These are phyloP conservation scores for Colletotrichum spaethianum DNA, from an alignment of 2,329 filamentous ascomycete genomes.

Conservation along the genomic window DNA sequence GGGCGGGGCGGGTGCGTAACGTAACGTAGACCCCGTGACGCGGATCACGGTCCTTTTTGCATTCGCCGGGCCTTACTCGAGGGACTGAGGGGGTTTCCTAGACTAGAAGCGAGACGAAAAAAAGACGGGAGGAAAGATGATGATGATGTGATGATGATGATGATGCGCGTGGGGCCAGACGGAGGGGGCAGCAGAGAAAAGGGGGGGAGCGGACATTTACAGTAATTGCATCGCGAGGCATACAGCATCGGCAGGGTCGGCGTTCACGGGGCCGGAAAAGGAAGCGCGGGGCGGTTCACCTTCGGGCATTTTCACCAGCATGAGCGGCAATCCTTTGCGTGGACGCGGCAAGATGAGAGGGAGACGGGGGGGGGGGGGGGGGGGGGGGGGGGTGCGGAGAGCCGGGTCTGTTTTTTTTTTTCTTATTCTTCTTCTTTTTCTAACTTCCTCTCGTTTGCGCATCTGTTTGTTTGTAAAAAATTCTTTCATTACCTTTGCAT, in stretches of 20 bases:
- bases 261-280: conserved; percentile 23
- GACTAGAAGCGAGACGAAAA: neutral
- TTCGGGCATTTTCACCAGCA: conserved; percentile 6
- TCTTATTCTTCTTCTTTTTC: neutral
- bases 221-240: neutral
- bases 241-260: conserved; percentile 12
- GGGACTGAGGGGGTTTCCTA: no score
- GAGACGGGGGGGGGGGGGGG: neutral
- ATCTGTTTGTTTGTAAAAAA: neutral
- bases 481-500: neutral
- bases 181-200: neutral
- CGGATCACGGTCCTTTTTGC: neutral
- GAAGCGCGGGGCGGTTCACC: neutral
- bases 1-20: neutral
- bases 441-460: neutral
- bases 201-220: neutral
- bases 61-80: no score
- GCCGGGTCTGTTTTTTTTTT: neutral
- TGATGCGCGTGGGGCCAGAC: neutral
- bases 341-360: neutral
- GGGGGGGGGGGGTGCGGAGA: neutral
- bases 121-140: neutral
- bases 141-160: no score
- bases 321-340: neutral
- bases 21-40: neutral